These are phyloP conservation scores for Trichoderma orchidacearum DNA, from an alignment of 495 filamentous ascomycete species.

Conservation along the genomic window DNA sequence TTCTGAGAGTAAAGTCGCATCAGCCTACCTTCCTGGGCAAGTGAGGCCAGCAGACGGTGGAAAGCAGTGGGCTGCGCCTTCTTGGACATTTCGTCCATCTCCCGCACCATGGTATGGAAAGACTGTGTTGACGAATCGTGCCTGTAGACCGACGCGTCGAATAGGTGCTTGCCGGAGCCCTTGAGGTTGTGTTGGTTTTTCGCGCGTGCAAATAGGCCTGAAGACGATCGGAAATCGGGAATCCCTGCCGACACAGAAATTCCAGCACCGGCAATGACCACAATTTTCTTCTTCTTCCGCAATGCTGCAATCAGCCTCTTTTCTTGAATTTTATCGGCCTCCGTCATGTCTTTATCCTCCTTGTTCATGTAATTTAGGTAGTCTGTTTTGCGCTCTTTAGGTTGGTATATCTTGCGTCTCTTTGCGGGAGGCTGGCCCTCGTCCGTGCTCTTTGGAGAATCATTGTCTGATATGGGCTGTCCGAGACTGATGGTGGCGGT, in stretches of 20 bases:
- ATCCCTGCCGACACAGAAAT: conserved; percentile 95
- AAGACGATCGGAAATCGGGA: conserved; percentile 88
- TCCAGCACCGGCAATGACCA: conserved; percentile 90
- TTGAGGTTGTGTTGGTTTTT: conserved; percentile 80
- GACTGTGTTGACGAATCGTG: conserved; percentile 72
- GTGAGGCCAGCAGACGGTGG: conserved; percentile 82
- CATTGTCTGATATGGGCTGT: conserved; percentile 36
- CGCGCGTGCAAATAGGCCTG: conserved; percentile 73
- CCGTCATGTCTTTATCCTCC: conserved; percentile 11
- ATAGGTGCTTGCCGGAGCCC: conserved; percentile 86
- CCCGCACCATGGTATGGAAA: conserved; percentile 93
- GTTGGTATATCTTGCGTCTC: conserved; percentile 50
- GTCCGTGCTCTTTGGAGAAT: conserved; percentile 28
- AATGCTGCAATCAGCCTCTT: conserved; percentile 61
- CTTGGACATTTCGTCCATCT: conserved; percentile 60
- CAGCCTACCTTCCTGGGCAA: conserved; percentile 81
- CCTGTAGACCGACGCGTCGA: conserved; percentile 94
- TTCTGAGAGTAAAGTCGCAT: conserved; percentile 92
- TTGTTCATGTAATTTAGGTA: conserved; percentile 55
- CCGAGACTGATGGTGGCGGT: conserved; percentile 23
- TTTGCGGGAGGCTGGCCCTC: conserved; percentile 55
- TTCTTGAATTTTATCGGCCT: conserved; percentile 33
- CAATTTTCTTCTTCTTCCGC: conserved; percentile 83
- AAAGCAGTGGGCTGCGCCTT: conserved; percentile 75
- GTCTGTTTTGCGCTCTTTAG: conserved; percentile 62